phyloP scores from a whole-genome alignment of 164 flowering plant species.

The Chloranthus sessilifolius region DNA sequence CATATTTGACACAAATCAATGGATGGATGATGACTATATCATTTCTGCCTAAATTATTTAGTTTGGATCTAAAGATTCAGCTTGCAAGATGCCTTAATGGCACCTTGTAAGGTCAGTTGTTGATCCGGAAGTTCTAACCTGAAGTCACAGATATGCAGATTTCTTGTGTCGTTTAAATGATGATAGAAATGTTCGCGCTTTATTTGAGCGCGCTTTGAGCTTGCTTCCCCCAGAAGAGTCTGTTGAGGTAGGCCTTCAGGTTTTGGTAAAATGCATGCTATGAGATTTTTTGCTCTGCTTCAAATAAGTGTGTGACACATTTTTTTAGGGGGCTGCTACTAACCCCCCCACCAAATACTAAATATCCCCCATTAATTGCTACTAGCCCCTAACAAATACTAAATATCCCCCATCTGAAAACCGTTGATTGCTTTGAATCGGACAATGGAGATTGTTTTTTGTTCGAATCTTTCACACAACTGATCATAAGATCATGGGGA shows the following conservation, averaged over 20 bases:
- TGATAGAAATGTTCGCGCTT: conserved; percentile 87
- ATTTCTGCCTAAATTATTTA: conserved; percentile 5
- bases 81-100: conserved; percentile 1
- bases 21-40: conserved; percentile 6
- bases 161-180: conserved; percentile 90
- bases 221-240: conserved; percentile 82
- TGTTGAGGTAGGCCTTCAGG: conserved; percentile 49
- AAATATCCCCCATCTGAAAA: no score
- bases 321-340: no score
- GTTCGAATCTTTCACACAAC: no score
- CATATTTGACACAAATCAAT: neutral
- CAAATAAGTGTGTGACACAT: neutral
- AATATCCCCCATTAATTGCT: no score
- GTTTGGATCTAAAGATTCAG: neutral
- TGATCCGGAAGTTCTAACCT: conserved; percentile 1
- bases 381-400: no score
- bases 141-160: conserved; percentile 75
- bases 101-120: conserved; percentile 1
- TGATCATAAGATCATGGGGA: no score
- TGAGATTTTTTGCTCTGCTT: neutral
- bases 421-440: no score
- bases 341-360: no score
- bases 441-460: no score
- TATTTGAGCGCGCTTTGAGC: conserved; percentile 92
- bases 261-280: neutral